Conservation (phyloP, 2,329 filamentous ascomycete species). For the Colletotrichum cuscutae region DNA sequence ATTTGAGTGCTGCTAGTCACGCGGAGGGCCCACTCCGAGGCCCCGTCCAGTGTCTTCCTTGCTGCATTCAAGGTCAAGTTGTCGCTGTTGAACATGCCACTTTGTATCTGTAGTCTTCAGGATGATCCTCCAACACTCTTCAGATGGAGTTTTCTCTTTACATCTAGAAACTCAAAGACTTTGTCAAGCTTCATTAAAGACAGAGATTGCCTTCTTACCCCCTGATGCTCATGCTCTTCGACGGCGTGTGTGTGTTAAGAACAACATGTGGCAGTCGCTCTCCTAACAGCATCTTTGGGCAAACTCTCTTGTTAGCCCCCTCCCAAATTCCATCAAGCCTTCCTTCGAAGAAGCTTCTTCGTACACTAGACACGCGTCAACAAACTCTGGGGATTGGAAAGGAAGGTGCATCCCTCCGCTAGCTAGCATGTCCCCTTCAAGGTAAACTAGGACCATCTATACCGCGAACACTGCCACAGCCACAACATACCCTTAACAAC, state of each 20-base stretch:
- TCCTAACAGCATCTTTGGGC: not conserved
- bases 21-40: constrained; percentile 6
- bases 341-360: not conserved
- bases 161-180: not conserved
- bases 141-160: not conserved
- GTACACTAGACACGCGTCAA: not conserved
- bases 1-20: not conserved
- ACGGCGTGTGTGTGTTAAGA: too few relatives aligned
- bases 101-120: too few relatives aligned
- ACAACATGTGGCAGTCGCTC: not conserved
- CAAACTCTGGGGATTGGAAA: not conserved
- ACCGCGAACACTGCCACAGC: not conserved
- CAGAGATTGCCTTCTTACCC: not conserved
- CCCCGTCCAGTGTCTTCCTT: not conserved
- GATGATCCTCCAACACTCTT: not conserved
- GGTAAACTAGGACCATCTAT: not conserved
- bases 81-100: not conserved
- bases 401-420: constrained; percentile 4
- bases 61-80: not conserved
- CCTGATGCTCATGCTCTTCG: too few relatives aligned
- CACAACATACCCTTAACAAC: not conserved
- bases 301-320: not conserved
- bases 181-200: not conserved
- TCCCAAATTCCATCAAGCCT: not conserved
- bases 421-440: not conserved